Evolutionary conservation across 345 rosid genomes (phyloP), one percentile per base, ranked within the genome.

Genomic region (Populus ilicifolia): DNA sequence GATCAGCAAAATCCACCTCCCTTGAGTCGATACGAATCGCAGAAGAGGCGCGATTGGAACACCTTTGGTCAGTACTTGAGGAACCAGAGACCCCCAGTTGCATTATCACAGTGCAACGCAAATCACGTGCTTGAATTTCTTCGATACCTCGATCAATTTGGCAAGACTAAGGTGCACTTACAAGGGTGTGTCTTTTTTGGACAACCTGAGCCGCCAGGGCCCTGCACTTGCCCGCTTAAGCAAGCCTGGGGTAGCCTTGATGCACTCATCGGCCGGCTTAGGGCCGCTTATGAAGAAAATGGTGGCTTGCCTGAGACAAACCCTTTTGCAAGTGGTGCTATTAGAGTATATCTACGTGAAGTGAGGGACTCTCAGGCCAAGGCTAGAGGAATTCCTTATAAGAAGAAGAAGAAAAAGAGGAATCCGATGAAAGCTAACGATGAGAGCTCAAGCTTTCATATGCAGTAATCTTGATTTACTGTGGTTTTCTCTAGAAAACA

Each of bases 201-300:
- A 33, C 93, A 91, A 61, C 91, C 92, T 1, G 98, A 93, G 75
- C 96, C 98, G 7, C 85, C 91, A 0, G 94, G 98, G 44, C 91
- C 92, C 5, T 93, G 98, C 79, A 87, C 89, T 67, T 93, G 98
- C 74, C 96, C 98, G 0, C 86, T 93, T 2, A 91, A 86, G 62
- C 97, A 93, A 83, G 97, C 97, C 27, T 93, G 97, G 97, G 97
- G 97, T 5, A 93, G 97, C 82, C 92, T 93, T 8, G 97, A 93
- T 77, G 96, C 97, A 9, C 90, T 93, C 80, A 93, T 93, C 87
- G 98, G 98, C 20, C 87, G 98, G 56, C 87, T 93, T 29, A 83
- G 98, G 71, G 98, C 96, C 8, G 98, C 98, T 43, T 93, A 83
- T 23, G 98, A 91, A 71, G 98, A 93, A 75, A 91, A 93, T 80